Evolutionary conservation across 2,329 filamentous ascomycete species (phyloP), one percentile per base, ranked within the genome.

Genomic region (Stagonosporopsis chrysanthemi): DNA sequence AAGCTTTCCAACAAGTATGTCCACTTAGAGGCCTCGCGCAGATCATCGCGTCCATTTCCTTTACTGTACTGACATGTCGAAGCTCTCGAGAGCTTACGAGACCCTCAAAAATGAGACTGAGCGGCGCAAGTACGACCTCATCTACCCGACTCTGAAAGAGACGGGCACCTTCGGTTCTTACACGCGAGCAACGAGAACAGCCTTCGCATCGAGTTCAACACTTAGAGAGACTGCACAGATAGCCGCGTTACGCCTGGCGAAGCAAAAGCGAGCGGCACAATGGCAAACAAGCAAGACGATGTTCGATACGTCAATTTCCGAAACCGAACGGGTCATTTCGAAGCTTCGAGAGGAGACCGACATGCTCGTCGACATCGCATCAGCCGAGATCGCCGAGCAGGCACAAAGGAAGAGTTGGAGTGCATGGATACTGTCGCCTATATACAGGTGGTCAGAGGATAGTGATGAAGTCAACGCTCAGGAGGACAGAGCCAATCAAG

Each of bases 71-170:
- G 26, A 65, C 15, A 31, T 23, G 3, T 39, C 36, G 38, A 31
- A 78, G 76, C 68, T 78, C 19, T 59, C 35, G 48, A 47, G 35
- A 62, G 76, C 76, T 31, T 77, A 77, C 53, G 73, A 76, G 51
- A 77, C 72, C n/a, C 62, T 77, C 42, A 73, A 69, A 22, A 69
- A 77, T 49, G 65, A 65, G 55, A 51, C 5, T 38, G 61, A 68
- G 60, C 75, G 75, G 12, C 64, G 63, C 60, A 50, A 28, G 8
- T 78, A 78, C 63, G 69, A 78, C 43, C 56, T 63, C 47, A 62
- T 71, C 23, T 77, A 77, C 46, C 66, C 66, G n/a, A 66, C 61
- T 17, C 57, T 68, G n/a, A 62, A 11, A 41, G 57, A 31, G 56
- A 65, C 39, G 8, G 7, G 1, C 17, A 23, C 36, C 14, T 49